phyloP scores from a whole-genome alignment of 768 basidiomycete species.

The Austroboletus eburneus region DNA sequence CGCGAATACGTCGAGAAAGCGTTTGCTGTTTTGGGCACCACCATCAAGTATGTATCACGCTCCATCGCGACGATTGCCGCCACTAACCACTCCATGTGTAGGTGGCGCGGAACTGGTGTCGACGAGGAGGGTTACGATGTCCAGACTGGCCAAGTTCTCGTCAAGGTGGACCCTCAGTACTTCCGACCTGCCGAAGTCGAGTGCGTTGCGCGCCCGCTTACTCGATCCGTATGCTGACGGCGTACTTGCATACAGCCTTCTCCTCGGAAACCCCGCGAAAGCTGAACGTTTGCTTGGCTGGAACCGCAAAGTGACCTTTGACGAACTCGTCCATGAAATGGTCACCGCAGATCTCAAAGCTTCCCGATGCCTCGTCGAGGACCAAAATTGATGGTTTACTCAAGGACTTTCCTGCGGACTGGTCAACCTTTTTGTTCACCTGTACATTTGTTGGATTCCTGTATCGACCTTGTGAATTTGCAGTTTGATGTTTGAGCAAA shows the following conservation, averaged over 20 bases:
- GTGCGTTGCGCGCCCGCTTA: constrained; percentile 41
- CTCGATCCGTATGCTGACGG: neutral
- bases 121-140: constrained; percentile 73
- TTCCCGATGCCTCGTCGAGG: constrained; percentile 69
- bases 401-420: constrained; percentile 1
- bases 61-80: neutral
- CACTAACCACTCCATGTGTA: constrained; percentile 25
- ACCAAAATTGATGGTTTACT: constrained; percentile 58
- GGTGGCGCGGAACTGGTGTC: constrained; percentile 76
- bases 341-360: constrained; percentile 77
- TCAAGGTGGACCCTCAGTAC: constrained; percentile 83
- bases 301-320: constrained; percentile 84
- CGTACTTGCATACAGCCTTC: constrained; percentile 45
- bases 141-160: constrained; percentile 66
- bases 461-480: neutral
- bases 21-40: constrained; percentile 63
- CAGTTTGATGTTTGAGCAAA: neutral
- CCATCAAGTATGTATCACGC: constrained; percentile 50
- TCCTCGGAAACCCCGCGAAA: constrained; percentile 86
- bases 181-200: constrained; percentile 97
- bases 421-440: neutral
- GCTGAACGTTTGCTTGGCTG: constrained; percentile 86
- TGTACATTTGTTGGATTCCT: neutral
- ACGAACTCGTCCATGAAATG: constrained; percentile 88
- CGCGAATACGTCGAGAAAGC: constrained; percentile 90